Conservation (phyloP, 345 rosid species). For the Rhodomyrtus tomentosa region DNA sequence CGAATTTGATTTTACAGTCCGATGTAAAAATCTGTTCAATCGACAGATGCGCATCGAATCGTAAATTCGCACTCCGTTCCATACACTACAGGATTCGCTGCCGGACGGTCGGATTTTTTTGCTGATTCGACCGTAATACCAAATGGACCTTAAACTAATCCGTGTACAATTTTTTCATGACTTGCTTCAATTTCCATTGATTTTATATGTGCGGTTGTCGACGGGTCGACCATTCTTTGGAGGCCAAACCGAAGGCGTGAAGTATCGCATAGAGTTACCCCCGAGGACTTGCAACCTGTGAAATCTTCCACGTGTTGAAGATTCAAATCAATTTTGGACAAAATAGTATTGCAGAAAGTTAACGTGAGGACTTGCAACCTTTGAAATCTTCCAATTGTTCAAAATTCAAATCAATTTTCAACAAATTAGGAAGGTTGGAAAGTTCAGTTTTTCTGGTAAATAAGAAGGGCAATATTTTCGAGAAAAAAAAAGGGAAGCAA, state of each 20-base stretch:
- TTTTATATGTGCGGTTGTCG: neutral
- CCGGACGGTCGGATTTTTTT: neutral
- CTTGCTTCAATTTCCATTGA: neutral
- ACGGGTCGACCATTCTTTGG: neutral
- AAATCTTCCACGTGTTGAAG: neutral
- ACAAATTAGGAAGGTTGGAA: too few species aligned
- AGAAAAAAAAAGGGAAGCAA: too few species aligned
- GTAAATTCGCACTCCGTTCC: neutral
- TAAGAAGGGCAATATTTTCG: too few species aligned
- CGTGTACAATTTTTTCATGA: neutral
- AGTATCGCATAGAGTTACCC: neutral
- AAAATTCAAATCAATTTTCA: neutral
- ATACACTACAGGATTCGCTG: neutral
- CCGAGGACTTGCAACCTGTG: neutral
- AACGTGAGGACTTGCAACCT: neutral
- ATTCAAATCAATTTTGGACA: neutral
- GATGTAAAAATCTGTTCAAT: neutral
- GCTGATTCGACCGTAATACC: neutral
- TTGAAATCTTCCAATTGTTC: neutral
- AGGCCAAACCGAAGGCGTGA: neutral
- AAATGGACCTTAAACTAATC: neutral
- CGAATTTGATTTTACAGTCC: too few species aligned
- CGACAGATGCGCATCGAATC: fast-evolving
- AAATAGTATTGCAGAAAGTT: too few species aligned
- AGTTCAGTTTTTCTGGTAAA: too few species aligned